Base-by-base conservation (phyloP, 2,329 filamentous ascomycete species). In the Pestalotiopsis sp. region DNA sequence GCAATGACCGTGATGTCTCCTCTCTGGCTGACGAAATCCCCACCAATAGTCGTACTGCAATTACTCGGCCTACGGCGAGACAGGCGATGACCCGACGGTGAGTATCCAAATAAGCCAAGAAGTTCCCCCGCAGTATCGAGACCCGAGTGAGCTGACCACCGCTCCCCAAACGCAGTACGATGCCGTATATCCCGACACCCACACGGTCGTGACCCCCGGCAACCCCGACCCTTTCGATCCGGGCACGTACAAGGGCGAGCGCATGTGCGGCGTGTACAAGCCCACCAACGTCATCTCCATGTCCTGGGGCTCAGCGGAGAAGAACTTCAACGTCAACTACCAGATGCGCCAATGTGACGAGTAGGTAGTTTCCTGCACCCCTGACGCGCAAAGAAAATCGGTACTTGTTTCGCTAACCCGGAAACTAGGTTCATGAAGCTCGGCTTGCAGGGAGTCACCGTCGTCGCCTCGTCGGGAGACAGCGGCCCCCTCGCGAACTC, bases 241-340 rank as follows among this genome's bases (percentile, higher is more conserved):
- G 36, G 82, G 83, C 70, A 80, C 76, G 4, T 85, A 82, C 70
- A 76, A 81, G 62, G 80, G 81, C 5, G 69, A 78, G n/a, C 76
- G 82, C 68, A 78, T 81, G 67, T 87, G 86, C 73, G 85, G 86
- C 49, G 77, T 74, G 3, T 82, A 78, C 65, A 60, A 66, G 2
- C 72, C 82, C 3, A 82, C 86, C 4, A 86, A 87, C 65, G 85
- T 88, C 68, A 84, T 88, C 69, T 84, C 81, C 36, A 85, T 85
- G 36, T 86, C 83, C 3, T 89, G 89, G 75, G 81, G 79, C 31
- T 83, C 83, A 71, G 83, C 83, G 70, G 86, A 88, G 77, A 80
- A 79, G n/a, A 82, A 84, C 63, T 77, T 85, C 9, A 82, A 84
- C 1, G 78, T 79, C 6, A 78, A 77, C 68, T 89, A 88, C 73